phyloP scores from a whole-genome alignment of 345 rosid species.

The Eucalyptus erythrocorys region DNA sequence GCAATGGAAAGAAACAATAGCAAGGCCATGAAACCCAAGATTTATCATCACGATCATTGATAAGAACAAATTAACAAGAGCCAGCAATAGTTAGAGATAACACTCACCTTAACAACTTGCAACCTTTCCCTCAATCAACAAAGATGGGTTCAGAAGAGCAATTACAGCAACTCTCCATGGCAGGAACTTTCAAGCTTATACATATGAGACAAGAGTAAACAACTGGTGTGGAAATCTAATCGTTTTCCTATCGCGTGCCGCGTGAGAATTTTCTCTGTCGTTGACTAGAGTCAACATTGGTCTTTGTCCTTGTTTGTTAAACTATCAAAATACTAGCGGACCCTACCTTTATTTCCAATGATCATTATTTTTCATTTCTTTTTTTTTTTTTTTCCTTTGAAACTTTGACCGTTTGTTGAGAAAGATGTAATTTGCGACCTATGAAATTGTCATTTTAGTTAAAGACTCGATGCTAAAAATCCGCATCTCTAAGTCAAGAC shows the following conservation, averaged over 20 bases:
- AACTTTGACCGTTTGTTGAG: too few relatives aligned
- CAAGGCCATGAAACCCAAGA: background rate
- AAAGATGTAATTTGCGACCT: too few relatives aligned
- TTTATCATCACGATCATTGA: background rate
- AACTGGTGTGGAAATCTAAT: too few relatives aligned
- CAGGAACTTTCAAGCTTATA: background rate
- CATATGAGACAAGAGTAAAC: too few relatives aligned
- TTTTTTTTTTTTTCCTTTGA: too few relatives aligned
- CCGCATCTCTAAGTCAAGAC: background rate
- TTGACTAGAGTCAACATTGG: too few relatives aligned
- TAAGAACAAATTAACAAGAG: background rate
- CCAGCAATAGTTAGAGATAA: background rate
- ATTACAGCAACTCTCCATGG: background rate
- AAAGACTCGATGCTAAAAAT: background rate
- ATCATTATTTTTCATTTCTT: too few relatives aligned
- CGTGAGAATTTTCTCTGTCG: too few relatives aligned
- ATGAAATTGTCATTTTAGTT: background rate
- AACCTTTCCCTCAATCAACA: too few relatives aligned
- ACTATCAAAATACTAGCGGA: accelerated
- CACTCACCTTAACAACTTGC: background rate
- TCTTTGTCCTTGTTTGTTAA: too few relatives aligned
- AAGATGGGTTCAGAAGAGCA: background rate
- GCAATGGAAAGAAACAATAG: background rate
- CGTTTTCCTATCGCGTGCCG: accelerated
- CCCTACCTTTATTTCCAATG: too few relatives aligned